Conservation (phyloP, 2,329 filamentous ascomycete species). For the Talaromyces sp. region DNA sequence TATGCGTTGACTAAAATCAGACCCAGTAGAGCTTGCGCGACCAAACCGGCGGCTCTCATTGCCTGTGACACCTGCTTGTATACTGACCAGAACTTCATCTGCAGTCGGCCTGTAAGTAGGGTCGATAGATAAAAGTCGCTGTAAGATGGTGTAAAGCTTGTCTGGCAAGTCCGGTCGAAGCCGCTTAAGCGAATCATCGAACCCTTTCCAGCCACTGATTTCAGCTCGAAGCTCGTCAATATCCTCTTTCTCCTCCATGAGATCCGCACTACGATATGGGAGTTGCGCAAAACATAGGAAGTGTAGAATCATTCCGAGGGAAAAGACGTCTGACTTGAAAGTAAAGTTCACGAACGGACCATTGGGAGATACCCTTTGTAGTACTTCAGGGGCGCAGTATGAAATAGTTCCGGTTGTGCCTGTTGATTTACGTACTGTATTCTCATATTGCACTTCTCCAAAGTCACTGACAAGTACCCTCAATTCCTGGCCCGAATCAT, state of each 20-base stretch:
- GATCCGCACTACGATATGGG: conserved; percentile 80
- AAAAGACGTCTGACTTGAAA: conserved; percentile 97
- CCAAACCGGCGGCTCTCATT: conserved; percentile 46
- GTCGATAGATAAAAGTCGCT: conserved; percentile 72
- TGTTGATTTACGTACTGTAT: conserved; percentile 78
- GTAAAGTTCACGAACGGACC: conserved; percentile 90
- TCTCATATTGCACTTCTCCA: conserved; percentile 87
- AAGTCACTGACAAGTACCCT: conserved; percentile 94
- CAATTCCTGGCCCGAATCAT: conserved; percentile 67
- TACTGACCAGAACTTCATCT: conserved; percentile 75
- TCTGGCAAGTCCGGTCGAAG: conserved; percentile 78
- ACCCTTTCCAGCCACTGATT: conserved; percentile 83
- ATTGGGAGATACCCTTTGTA: conserved; percentile 60
- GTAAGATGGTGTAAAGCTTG: conserved; percentile 80
- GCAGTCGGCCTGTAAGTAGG: conserved; percentile 76
- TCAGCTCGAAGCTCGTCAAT: conserved; percentile 79
- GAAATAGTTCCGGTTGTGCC: conserved; percentile 95
- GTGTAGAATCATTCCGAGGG: conserved; percentile 95
- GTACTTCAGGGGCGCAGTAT: conserved; percentile 93
- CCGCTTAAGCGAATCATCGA: conserved; percentile 67
- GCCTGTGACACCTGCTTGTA: conserved; percentile 62
- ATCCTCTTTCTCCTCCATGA: conserved; percentile 77
- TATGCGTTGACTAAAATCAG: conserved; percentile 38
- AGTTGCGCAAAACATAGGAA: conserved; percentile 94
- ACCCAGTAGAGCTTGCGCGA: conserved; percentile 29